These are phyloP conservation scores for Lactifluus subvellereus DNA, from an alignment of 768 basidiomycete species.

Conservation along the genomic window DNA sequence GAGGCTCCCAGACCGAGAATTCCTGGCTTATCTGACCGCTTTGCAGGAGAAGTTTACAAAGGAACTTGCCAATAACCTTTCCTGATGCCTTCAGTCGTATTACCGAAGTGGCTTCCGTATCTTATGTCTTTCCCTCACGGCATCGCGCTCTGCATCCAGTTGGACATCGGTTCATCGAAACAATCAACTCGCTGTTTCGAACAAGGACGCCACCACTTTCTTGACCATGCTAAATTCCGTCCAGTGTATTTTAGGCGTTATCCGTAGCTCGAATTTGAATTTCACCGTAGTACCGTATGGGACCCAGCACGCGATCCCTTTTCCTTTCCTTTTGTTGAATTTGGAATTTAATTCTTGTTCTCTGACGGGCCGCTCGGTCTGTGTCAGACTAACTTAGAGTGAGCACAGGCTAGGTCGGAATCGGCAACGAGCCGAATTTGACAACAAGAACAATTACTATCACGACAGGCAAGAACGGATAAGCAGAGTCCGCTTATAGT, in stretches of 20 bases:
- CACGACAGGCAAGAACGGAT: too few species aligned
- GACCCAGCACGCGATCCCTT: too few species aligned
- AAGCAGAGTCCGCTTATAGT: too few species aligned
- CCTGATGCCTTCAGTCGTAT: background rate
- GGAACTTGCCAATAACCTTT: conserved; percentile 40
- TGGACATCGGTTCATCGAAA: background rate
- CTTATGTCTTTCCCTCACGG: background rate
- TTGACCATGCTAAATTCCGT: background rate
- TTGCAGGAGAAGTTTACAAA: conserved; percentile 68
- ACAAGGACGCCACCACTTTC: too few species aligned
- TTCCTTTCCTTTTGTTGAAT: too few species aligned
- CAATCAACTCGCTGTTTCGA: background rate
- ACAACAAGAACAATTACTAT: too few species aligned
- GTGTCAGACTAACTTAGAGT: too few species aligned
- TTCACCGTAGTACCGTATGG: too few species aligned
- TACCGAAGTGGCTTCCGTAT: background rate
- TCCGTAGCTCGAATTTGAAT: too few species aligned
- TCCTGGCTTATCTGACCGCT: conserved; percentile 56
- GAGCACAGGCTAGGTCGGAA: too few species aligned
- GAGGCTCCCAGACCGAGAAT: conserved; percentile 63
- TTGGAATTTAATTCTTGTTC: background rate
- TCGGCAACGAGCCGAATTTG: too few species aligned
- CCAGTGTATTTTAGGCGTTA: background rate
- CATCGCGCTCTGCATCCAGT: background rate
- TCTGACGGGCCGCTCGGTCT: background rate